Conservation (phyloP, 805 yeast genomes). For the Saccharomycopsis olivae region DNA sequence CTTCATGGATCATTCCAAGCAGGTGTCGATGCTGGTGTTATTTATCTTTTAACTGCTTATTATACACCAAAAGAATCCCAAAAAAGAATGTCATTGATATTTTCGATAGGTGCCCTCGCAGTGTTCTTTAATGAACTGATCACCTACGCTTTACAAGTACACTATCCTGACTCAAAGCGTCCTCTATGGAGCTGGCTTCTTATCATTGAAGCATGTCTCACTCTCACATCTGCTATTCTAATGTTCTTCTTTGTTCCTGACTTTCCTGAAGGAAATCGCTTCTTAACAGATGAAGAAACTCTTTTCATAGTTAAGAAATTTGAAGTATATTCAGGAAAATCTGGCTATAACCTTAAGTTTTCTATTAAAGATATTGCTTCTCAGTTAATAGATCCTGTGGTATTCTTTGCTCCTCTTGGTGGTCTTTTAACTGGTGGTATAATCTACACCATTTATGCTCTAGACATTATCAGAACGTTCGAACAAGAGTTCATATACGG, state of each 20-base stretch:
- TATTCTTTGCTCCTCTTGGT: neutral
- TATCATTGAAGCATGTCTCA: constrained; percentile 35
- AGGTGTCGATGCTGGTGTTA: constrained; percentile 66
- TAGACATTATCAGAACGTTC: neutral
- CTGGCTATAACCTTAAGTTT: constrained; percentile 22
- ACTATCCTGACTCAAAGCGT: constrained; percentile 32
- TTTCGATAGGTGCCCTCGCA: constrained; percentile 56
- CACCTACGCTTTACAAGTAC: constrained; percentile 49
- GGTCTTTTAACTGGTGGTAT: neutral
- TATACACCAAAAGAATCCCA: constrained; percentile 57
- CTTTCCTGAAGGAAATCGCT: constrained; percentile 36
- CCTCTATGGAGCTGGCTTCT: constrained; percentile 44
- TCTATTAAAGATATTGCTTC: neutral
- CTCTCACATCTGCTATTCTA: constrained; percentile 22
- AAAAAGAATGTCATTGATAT: constrained; percentile 56
- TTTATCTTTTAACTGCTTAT: constrained; percentile 43
- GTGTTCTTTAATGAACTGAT: constrained; percentile 71
- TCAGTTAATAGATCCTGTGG: neutral
- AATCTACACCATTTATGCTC: neutral
- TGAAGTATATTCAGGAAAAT: constrained; percentile 15
- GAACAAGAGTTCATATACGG: neutral
- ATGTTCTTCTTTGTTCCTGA: constrained; percentile 36
- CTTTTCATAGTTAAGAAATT: constrained; percentile 18
- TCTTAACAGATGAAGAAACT: constrained; percentile 34
- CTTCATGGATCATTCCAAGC: constrained; percentile 60